Evolutionary conservation across 805 yeast genomes (phyloP), one percentile per base, ranked within the genome.

Genomic region (Ogataea nitratoaversa): DNA sequence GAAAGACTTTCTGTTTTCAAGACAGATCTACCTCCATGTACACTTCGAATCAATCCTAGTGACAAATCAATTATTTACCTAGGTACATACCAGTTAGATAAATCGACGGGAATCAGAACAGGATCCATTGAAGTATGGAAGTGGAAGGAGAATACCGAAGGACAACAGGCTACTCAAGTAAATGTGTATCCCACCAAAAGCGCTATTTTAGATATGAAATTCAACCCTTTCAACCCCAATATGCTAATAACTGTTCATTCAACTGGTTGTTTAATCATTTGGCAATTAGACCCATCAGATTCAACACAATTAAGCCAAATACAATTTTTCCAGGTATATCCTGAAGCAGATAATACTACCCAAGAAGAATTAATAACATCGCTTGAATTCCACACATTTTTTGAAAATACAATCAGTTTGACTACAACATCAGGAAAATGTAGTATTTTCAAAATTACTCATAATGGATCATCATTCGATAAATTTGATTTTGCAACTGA

Each of bases 1-100:
- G 25, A 50, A 32, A 45, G 71, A 40, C 23, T 57, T 2, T 57
- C 65, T 3, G 47, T 50, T 1, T 60, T 68, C 3, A 63, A 61
- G 19, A 68, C 91, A 0, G 60, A 65, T 1, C 65, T 79, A 2
- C 98, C 98, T 1, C 97, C 98, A 1, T 93, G 98, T 58, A 82
- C 86, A 32, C 60, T 91, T 4, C 69, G 82, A 28, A 70, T 81
- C 8, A 76, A 74, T 37, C 84, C 84, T 0, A 43, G 53, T 0
- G 76, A 78, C 32, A 52, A 61, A 3, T 51, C 71, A 0, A 54
- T 74, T 8, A 47, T 87, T 2, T 56, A 87, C 9, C 59, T 87
- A 1, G 98, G 97, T 0, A 89, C 96, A 0, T 91, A 93, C 57
- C 76, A 82, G 40, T 67, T 91, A 28, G 79, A 86, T 49, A 67